Evolutionary conservation across 352 stramenopile genomes (phyloP).

Genomic region (Pythium apleroticum): DNA sequence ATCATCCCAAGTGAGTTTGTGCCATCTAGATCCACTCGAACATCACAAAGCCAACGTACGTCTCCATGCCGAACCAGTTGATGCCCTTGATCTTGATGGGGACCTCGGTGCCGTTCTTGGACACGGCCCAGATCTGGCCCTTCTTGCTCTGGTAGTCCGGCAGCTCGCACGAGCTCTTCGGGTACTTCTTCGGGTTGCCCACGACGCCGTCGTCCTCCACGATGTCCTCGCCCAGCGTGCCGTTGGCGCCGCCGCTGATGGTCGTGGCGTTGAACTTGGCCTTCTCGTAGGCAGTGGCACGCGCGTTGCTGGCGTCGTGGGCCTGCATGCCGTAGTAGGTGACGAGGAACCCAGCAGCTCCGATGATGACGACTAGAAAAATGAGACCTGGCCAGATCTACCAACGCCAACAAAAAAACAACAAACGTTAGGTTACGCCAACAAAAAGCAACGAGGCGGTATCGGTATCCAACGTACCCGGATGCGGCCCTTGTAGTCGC

Average conservation of each 20-base stretch:
- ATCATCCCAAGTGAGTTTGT: no score
- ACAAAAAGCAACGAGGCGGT: constrained; percentile 32
- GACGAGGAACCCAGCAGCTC: constrained; percentile 13
- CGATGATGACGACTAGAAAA: no score
- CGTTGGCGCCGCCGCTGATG: constrained; percentile 18
- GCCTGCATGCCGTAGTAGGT: constrained; percentile 24
- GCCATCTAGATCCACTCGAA: no score
- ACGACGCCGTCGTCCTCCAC: constrained; percentile 37
- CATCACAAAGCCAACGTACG: no score
- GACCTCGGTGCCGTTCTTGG: constrained; percentile 62
- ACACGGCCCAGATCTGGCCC: constrained; percentile 52
- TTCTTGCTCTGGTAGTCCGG: constrained; percentile 80
- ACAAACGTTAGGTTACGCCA: no score
- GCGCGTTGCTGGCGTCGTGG: constrained; percentile 17
- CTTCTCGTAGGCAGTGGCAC: constrained; percentile 20
- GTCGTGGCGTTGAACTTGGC: constrained; percentile 23
- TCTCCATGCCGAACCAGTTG: constrained; percentile 85
- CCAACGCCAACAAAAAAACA: no score
- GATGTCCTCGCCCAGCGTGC: constrained; percentile 14
- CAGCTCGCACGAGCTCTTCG: constrained; percentile 41
- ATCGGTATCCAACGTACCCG: no score
- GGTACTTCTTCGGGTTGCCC: constrained; percentile 22
- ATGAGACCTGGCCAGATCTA: no score
- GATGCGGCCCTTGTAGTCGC: constrained; percentile 62
- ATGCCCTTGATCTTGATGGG: constrained; percentile 70